These are phyloP conservation scores for Gonium pectorale DNA, from an alignment of 139 green algal genomes.

Conservation along the genomic window DNA sequence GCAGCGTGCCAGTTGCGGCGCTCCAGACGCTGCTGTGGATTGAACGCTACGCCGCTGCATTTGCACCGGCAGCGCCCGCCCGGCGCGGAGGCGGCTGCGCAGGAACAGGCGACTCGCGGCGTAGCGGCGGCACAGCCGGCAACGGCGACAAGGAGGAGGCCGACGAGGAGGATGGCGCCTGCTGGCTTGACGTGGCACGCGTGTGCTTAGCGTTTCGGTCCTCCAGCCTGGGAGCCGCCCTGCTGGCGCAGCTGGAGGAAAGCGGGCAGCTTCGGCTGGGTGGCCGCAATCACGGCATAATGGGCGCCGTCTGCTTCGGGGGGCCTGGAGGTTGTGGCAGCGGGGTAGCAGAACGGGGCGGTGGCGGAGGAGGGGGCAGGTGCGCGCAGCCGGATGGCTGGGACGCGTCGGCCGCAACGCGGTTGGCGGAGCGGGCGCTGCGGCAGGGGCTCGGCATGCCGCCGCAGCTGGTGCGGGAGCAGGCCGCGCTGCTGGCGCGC, in stretches of 20 bases:
- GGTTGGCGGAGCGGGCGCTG: slow-evolving; percentile 1
- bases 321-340: no score
- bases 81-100: no score
- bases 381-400: no score
- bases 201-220: not conserved
- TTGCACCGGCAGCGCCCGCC: no score
- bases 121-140: not conserved
- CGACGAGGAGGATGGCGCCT: not conserved
- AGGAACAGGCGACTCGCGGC: no score
- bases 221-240: not conserved
- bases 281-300: no score
- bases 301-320: no score
- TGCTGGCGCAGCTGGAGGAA: not conserved
- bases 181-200: not conserved
- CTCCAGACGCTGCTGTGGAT: slow-evolving; percentile 2
- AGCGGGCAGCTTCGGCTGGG: no score
- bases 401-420: not conserved
- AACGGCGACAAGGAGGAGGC: not conserved
- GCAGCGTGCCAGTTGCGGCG: not conserved
- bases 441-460: not conserved
- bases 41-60: not conserved
- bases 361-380: no score
- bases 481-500: not conserved
- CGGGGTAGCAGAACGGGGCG: no score
- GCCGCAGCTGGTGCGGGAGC: not conserved